phyloP scores from a whole-genome alignment of 371 early-diverging fungal genomes.

The Rhizopus sp. region DNA sequence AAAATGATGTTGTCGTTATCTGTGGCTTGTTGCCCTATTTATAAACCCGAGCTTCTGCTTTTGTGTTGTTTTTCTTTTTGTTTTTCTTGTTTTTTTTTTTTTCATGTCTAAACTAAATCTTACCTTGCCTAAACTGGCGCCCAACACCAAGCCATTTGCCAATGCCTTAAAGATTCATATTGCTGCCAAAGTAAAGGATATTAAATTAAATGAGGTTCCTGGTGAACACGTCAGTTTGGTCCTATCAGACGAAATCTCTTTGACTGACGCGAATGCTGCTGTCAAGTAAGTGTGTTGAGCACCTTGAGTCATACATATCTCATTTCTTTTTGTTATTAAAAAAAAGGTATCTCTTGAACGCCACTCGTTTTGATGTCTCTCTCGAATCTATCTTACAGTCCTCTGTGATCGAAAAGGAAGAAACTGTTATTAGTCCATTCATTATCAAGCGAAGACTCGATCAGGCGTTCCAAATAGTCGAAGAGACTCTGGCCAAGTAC shows the following conservation, averaged over 20 bases:
- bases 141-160: constrained; percentile 37
- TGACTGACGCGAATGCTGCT: constrained; percentile 46
- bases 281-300: constrained; percentile 32
- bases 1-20: not conserved
- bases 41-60: not conserved
- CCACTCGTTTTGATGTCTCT: constrained; percentile 30
- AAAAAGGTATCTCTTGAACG: constrained; percentile 33
- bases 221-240: constrained; percentile 35
- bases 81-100: not conserved
- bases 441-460: constrained; percentile 39
- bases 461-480: constrained; percentile 34
- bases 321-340: not conserved
- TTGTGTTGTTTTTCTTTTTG: constrained; percentile 10
- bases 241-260: constrained; percentile 16
- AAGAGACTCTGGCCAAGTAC: constrained; percentile 21
- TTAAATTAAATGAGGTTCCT: constrained; percentile 27
- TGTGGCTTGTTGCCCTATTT: constrained; percentile 14
- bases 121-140: constrained; percentile 38
- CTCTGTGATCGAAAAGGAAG: constrained; percentile 44
- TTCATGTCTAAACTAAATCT: constrained; percentile 30
- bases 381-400: constrained; percentile 24
- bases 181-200: constrained; percentile 34
- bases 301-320: no score
- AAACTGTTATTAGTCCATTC: constrained; percentile 27
- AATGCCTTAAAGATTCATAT: constrained; percentile 41